Percentiles rank a stretch among this genome's conserved stretches.
phyloP scores from a whole-genome alignment of 805 yeast species.

The Lachancea waltii region DNA sequence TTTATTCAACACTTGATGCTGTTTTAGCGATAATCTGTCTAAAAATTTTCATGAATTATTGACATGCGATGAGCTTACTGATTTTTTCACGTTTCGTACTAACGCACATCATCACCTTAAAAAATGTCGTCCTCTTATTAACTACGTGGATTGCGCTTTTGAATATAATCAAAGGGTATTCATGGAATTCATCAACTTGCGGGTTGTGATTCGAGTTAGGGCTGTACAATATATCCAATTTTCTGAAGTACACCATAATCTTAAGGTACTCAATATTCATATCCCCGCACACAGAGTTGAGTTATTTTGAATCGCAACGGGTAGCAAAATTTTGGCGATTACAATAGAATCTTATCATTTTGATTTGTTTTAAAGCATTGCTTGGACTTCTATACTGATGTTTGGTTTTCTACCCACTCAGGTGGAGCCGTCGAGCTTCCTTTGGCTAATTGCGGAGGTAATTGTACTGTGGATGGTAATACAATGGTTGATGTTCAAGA shows the following conservation, averaged over 20 bases:
- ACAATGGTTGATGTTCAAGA: constrained; percentile 4
- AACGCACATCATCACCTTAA: background rate
- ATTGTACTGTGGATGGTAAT: constrained; percentile 2
- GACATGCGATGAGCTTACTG: background rate
- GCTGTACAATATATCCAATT: too few relatives aligned
- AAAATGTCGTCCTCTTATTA: too few relatives aligned
- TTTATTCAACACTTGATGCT: background rate
- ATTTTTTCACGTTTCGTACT: background rate
- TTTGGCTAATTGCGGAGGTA: background rate
- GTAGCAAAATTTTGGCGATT: background rate
- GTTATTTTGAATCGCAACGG: background rate
- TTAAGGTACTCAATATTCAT: too few relatives aligned
- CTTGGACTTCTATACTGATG: background rate
- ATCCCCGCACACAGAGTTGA: too few relatives aligned
- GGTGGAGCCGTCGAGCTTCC: background rate
- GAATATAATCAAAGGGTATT: too few relatives aligned
- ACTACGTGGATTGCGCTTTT: constrained; percentile 1
- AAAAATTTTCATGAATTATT: constrained; percentile 5
- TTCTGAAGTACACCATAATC: too few relatives aligned
- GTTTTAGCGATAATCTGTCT: background rate
- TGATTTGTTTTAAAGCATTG: background rate
- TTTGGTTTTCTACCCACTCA: too few relatives aligned
- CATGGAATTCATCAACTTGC: too few relatives aligned
- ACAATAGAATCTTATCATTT: too few relatives aligned
- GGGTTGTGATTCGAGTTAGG: too few relatives aligned